Conservation (phyloP, 1,284 basidiomycete genomes). For the Puccinia novopanici region DNA sequence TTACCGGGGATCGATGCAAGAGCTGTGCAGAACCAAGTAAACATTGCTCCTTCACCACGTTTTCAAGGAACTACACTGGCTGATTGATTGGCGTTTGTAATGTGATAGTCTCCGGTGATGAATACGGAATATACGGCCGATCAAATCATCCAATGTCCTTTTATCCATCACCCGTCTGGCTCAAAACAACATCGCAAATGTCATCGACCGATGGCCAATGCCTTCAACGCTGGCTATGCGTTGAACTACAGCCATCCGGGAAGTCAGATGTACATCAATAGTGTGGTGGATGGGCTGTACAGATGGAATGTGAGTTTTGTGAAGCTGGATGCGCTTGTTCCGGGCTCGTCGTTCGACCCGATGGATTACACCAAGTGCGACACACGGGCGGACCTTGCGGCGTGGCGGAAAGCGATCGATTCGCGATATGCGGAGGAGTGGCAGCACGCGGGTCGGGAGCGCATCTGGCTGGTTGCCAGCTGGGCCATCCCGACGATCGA, state of each 20-base stretch:
- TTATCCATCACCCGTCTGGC: not conserved
- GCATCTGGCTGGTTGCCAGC: conserved; percentile 45
- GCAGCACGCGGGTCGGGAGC: conserved; percentile 36
- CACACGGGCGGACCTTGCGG: conserved; percentile 36
- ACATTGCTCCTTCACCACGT: not conserved
- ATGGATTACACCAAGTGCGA: conserved; percentile 17
- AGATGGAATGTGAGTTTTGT: conserved; percentile 50
- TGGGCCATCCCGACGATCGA: conserved; percentile 39
- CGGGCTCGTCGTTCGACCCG: conserved; percentile 42
- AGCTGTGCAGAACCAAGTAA: conserved; percentile 38
- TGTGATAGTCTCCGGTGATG: conserved; percentile 19
- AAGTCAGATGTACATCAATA: conserved; percentile 46
- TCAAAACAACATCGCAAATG: conserved; percentile 1
- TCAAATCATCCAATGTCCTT: conserved; percentile 44
- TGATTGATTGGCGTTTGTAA: not conserved
- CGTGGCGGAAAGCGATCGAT: conserved; percentile 45
- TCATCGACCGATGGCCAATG: conserved; percentile 45
- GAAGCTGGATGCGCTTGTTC: conserved; percentile 46
- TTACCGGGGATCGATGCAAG: conserved; percentile 43
- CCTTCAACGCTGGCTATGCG: conserved; percentile 38
- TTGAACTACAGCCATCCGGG: conserved; percentile 48
- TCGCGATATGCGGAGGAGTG: conserved; percentile 33
- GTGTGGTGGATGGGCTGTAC: conserved; percentile 43
- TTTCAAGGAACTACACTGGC: too few relatives aligned
- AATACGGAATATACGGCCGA: conserved; percentile 46